Evolutionary conservation across 2,329 filamentous ascomycete genomes (phyloP), one percentile per base, ranked within the genome.

Genomic region (Neurospora sp.): DNA sequence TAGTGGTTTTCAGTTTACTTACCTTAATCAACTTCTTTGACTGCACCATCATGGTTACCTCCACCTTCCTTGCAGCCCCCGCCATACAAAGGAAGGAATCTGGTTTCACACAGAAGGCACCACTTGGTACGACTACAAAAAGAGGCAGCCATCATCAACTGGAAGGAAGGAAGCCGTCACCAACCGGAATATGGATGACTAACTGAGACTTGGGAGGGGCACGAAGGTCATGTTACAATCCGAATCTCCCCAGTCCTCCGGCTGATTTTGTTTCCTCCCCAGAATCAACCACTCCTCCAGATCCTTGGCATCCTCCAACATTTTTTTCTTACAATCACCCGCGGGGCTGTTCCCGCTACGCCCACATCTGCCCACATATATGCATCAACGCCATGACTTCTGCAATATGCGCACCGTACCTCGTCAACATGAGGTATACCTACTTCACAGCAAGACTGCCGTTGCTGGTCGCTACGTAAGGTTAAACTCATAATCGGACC

Each of bases 161-260:
- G 41, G 28, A 46, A 46, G n/a, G 41, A 46, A 11, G 41, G 41
- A 46, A 8, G 2, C 4, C 8, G 8, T 19, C 8, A 3, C 41
- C 41, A 46, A 8, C 41, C 41, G n/a, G 2, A 19, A 23, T 2
- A 46, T 19, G n/a, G 8, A 11, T 46, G n/a, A 17, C 8, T 10
- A 11, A 6, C 6, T 4, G 10, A 12, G 41, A 46, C 0, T 17
- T 11, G n/a, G 4, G n/a, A 40, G 39, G 39, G 15, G 6, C 12
- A 40, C 15, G 39, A 19, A 46, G 10, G n/a, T 19, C 8, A n/a
- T n/a, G 41, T 19, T n/a, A 46, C 5, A n/a, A 19, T 19, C 4
- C 3, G 5, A 8, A 17, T 8, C 0, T 46, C 4, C 10, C 4
- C n/a, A 11, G 4, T 3, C 41, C 43, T 12, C 17, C 12, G 10